phyloP scores from a whole-genome alignment of 2,329 filamentous ascomycete genomes.

The Fusarium miscanthi region DNA sequence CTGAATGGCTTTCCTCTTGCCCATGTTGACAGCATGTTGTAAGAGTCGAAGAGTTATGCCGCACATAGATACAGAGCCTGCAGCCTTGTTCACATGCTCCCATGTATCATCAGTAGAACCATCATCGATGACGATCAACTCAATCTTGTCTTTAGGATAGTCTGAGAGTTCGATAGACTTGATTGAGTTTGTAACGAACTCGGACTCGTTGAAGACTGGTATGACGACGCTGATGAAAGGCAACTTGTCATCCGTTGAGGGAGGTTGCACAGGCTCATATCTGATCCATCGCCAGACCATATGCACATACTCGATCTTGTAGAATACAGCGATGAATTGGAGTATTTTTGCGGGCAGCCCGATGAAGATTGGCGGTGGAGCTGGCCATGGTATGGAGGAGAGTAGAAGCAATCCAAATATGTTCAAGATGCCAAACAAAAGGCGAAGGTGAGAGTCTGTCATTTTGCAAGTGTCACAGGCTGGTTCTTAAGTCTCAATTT shows the following conservation, averaged over 20 bases:
- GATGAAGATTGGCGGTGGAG: neutral
- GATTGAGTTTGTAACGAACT: neutral
- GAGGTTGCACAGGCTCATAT: neutral
- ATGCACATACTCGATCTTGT: neutral
- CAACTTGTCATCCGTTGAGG: neutral
- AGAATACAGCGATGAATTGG: neutral
- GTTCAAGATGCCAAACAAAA: neutral
- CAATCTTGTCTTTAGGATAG: neutral
- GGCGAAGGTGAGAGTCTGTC: neutral
- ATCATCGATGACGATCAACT: neutral
- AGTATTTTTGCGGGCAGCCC: neutral
- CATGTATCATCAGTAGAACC: neutral
- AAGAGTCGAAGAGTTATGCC: neutral
- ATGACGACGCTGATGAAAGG: neutral
- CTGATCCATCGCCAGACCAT: neutral
- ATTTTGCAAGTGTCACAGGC: accelerated
- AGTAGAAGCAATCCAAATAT: neutral
- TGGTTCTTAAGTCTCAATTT: neutral
- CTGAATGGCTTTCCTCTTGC: neutral
- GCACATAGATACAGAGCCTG: neutral
- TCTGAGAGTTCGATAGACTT: neutral
- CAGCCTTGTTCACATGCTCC: neutral
- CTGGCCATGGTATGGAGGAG: neutral
- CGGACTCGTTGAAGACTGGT: neutral
- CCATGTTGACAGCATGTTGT: neutral